phyloP scores from a whole-genome alignment of 768 basidiomycete species.

The Naganishia vaughanmartiniae region DNA sequence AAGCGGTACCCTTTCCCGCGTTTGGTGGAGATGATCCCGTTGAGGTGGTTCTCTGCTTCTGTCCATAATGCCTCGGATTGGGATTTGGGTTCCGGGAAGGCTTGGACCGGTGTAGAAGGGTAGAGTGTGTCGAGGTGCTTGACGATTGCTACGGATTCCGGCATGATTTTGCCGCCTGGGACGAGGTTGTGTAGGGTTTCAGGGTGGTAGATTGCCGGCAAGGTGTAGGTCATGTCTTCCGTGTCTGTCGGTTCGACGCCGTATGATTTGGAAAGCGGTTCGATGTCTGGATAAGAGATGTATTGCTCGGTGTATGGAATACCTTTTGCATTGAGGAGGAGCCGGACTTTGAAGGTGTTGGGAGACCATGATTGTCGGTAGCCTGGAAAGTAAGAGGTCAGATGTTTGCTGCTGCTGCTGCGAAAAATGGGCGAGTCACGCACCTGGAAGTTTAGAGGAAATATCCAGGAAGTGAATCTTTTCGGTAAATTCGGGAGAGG shows the following conservation, averaged over 20 bases:
- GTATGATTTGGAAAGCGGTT: conserved; percentile 20
- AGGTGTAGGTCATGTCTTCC: conserved; percentile 3
- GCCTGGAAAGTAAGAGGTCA: conserved; percentile 8
- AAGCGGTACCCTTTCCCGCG: conserved; percentile 8
- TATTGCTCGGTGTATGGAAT: conserved; percentile 33
- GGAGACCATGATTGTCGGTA: conserved; percentile 35
- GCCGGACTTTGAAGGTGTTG: conserved; percentile 35
- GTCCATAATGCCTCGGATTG: conserved; percentile 2
- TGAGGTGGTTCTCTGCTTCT: background rate
- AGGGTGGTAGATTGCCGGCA: conserved; percentile 27
- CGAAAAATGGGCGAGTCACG: background rate
- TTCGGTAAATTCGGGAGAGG: background rate
- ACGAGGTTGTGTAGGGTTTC: conserved; percentile 11
- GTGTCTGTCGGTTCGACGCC: background rate
- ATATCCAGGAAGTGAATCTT: conserved; percentile 32
- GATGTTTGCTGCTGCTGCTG: no score
- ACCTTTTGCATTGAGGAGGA: conserved; percentile 34
- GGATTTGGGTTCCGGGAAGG: conserved; percentile 21
- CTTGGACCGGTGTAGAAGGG: background rate
- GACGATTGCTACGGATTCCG: conserved; percentile 21
- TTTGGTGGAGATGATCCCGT: background rate
- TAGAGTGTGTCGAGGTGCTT: conserved; percentile 23
- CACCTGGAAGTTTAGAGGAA: conserved; percentile 22
- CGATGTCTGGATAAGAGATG: conserved; percentile 38
- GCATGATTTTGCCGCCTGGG: conserved; percentile 22